Base-by-base conservation (phyloP, 2,329 filamentous ascomycete genomes). In the Aspergillus neoniger region DNA sequence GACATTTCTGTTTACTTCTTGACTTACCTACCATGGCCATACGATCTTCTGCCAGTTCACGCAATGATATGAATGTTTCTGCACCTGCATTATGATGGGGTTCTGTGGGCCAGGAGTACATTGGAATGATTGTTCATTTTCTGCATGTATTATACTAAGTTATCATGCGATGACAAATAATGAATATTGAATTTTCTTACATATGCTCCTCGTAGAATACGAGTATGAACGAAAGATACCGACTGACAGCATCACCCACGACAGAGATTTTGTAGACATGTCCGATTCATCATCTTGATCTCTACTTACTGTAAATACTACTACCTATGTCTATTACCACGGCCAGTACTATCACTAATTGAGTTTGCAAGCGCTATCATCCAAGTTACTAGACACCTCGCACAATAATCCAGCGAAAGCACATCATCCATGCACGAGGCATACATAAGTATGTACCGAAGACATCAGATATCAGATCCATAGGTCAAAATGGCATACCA, bases 21-120 rank as follows among this genome's bases (percentile, higher is more conserved):
- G 15, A 36, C 41, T 50, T 47, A 38, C 50, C 30, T 43, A 55
- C n/a, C 52, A 56, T 56, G 36, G 44, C 25, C 38, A 38, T 36
- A 47, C 9, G 47, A 12, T 59, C 28, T 51, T 44, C 41, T 23
- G 41, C 21, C 41, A 44, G 19, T 23, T 44, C 19, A 44, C 41
- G 32, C 21, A 23, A 23, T 15, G 41, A 44, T 14, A 44, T 44
- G 41, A 14, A 14, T 44, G 41, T 44, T 21, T 44, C 19, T 44
- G 17, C 19, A 44, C 32, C 12, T 36, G 32, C 32, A 36, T 36
- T 23, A 23, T 21, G 41, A 14, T 44, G 41, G 41, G 41, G 41
- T 23, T 44, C 4, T 21, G 32, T 36, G 32, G 41, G 41, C 21
- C 41, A 19, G 41, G 41, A 44, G 41, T 44, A 23, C 41, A 44